Evolutionary conservation across 192 early-diverging fungal genomes (phyloP).

Genomic region (Paraglomus brasilianum): DNA sequence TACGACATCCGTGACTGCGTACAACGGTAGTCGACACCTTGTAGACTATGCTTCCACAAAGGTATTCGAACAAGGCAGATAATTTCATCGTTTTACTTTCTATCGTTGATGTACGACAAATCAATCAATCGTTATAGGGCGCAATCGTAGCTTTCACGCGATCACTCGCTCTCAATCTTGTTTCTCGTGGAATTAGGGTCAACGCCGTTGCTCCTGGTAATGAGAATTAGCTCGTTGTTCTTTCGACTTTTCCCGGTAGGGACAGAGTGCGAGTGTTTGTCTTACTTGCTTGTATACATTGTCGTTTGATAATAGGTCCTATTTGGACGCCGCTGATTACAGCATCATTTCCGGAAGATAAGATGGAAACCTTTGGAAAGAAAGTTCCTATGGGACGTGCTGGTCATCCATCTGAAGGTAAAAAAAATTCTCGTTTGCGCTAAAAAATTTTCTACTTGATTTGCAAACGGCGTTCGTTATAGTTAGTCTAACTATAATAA

Average conservation of each 20-base stretch:
- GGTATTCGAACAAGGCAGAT: too few species aligned
- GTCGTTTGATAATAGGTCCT: constrained; percentile 38
- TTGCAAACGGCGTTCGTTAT: too few species aligned
- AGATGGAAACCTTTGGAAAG: constrained; percentile 47
- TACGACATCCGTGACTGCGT: constrained; percentile 53
- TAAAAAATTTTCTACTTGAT: too few species aligned
- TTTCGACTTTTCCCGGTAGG: too few species aligned
- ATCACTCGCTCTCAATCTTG: constrained; percentile 47
- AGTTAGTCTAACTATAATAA: too few species aligned
- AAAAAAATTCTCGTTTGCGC: too few species aligned
- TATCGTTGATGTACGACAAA: too few species aligned
- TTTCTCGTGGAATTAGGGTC: constrained; percentile 46
- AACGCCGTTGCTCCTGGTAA: constrained; percentile 54
- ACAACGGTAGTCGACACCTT: constrained; percentile 45
- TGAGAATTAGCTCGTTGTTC: too few species aligned
- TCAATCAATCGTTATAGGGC: too few species aligned
- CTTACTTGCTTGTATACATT: neutral
- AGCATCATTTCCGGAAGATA: constrained; percentile 41
- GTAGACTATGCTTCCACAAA: constrained; percentile 56
- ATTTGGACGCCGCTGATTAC: constrained; percentile 56
- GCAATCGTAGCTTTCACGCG: constrained; percentile 56
- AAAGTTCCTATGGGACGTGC: constrained; percentile 47
- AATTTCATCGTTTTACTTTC: too few species aligned
- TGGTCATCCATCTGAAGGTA: constrained; percentile 49
- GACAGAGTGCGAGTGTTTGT: constrained; percentile 1